A percentile compares a stretch with the other conserved stretches of the same genome.
Conservation (phyloP, 2,329 filamentous ascomycete species). For the Epichloe aotearoae region DNA sequence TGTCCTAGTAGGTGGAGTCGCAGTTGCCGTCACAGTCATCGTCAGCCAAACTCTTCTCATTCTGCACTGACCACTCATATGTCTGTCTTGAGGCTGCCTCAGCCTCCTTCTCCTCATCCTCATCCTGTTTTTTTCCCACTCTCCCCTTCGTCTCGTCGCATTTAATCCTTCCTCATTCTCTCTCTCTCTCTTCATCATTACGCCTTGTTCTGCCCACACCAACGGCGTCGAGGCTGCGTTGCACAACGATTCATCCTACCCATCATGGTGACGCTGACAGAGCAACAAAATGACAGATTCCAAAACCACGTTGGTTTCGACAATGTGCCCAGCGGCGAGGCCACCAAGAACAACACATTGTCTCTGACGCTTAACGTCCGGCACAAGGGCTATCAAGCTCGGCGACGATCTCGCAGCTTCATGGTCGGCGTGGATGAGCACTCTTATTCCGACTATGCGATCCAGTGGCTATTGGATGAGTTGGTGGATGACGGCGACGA, state of each 20-base stretch:
- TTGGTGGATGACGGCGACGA: slow-evolving; percentile 89
- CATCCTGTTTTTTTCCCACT: neutral
- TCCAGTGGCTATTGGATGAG: slow-evolving; percentile 87
- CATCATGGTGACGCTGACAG: slow-evolving; percentile 32
- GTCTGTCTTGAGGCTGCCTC: neutral
- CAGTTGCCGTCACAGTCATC: neutral
- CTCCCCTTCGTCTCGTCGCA: neutral
- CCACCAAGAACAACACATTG: slow-evolving; percentile 44
- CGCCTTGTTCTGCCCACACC: neutral
- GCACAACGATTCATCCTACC: slow-evolving; percentile 1
- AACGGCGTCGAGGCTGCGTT: neutral
- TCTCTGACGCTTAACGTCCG: slow-evolving; percentile 75
- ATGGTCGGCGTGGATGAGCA: slow-evolving; percentile 87
- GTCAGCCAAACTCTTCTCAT: neutral
- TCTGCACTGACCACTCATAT: neutral
- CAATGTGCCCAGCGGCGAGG: slow-evolving; percentile 43
- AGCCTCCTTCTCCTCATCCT: neutral
- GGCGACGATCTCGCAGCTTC: slow-evolving; percentile 72
- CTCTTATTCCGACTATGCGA: slow-evolving; percentile 79
- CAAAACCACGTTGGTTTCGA: slow-evolving; percentile 47
- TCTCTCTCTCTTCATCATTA: neutral
- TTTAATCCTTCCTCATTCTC: too few relatives aligned
- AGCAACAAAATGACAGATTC: slow-evolving; percentile 34
- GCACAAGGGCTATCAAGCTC: slow-evolving; percentile 73
- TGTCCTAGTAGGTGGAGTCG: neutral